Evolutionary conservation across 1,284 basidiomycete genomes (phyloP), one percentile per base, ranked within the genome.

Genomic region (Veloporphyrellus conicus): DNA sequence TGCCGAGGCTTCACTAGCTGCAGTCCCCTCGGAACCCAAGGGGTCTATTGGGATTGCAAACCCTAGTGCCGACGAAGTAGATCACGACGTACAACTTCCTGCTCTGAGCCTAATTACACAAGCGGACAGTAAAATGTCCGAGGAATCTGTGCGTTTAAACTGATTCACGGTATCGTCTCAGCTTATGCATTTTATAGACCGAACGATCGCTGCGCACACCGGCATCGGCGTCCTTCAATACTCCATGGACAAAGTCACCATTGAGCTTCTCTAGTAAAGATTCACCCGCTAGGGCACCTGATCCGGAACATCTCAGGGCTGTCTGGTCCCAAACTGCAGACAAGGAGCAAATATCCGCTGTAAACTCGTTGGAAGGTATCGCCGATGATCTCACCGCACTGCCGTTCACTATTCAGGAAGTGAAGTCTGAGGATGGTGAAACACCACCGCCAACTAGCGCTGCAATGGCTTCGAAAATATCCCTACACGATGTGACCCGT

Each of bases 291-390:
- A 72, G 84, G 48, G 74, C 73, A 41, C 83, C 85, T 15, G 87
- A 88, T 64, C 82, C 84, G 16, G 87, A 90, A 57, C 84, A 84
- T 56, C 69, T 90, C 45, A 90, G 86, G 64, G 83, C 86, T 27
- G 79, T 90, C 10, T 91, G 88, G 88, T 85, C 84, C n/a, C 82
- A 87, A 60, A 74, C 81, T 9, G 75, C 87, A 2, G 79, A 82
- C 57, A 82, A 84, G 61, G 71, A 79, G 11, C 75, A 75, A 43
- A 62, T 77, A 14, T 78, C 81, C 38, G 70, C 78, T 9, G 72
- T 85, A n/a, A 90, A 90, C 62, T 90, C 87, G 1, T 67, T 90
- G 52, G 79, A 88, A 60, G 81, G 79, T 15, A 88, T 90, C 45
- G 80, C 79, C 18, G 87, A 90, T 60, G 87, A 90, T 59, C 69